Conservation (phyloP, 2,329 filamentous ascomycete species). For the Paecilomyces niveus region DNA sequence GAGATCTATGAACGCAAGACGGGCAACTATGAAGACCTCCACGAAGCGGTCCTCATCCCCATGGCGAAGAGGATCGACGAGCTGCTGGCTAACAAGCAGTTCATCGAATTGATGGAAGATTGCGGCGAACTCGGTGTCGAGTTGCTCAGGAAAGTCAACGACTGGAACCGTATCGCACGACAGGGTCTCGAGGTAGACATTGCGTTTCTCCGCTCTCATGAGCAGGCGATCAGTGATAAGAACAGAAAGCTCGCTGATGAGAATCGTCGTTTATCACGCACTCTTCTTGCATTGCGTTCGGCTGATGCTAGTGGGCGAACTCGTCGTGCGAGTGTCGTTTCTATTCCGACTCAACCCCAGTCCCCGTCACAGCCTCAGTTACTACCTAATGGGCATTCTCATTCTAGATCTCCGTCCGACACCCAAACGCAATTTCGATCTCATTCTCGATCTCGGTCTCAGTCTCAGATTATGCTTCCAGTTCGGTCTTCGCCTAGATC, state of each 20-base stretch:
- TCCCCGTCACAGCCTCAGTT: not conserved
- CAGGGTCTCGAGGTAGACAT: slow-evolving; percentile 6
- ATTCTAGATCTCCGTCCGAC: not conserved
- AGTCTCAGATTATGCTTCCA: not conserved
- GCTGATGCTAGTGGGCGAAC: not conserved
- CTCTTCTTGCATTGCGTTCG: not conserved
- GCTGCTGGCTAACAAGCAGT: slow-evolving; percentile 2
- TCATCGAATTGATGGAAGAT: slow-evolving; percentile 4
- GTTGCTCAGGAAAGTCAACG: slow-evolving; percentile 4
- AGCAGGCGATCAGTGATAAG: slow-evolving; percentile 2
- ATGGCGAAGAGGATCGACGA: slow-evolving; percentile 6
- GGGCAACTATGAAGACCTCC: slow-evolving; percentile 9
- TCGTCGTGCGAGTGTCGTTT: not conserved
- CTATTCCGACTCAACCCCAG: not conserved
- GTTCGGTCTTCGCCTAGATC: not conserved
- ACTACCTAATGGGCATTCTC: not conserved
- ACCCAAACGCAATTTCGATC: not conserved
- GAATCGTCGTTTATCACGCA: not conserved
- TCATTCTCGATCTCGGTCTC: not conserved
- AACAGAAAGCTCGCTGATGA: slow-evolving; percentile 8
- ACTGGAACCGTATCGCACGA: slow-evolving; percentile 5
- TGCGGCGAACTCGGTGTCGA: slow-evolving; percentile 6
- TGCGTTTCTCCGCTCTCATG: slow-evolving; percentile 6
- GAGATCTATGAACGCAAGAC: slow-evolving; percentile 11
- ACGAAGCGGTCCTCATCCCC: slow-evolving; percentile 4